Percentiles rank a stretch among this genome's conserved stretches.
Evolutionary conservation across 164 flowering plant genomes (phyloP).

Genomic region (Malania oleifera): DNA sequence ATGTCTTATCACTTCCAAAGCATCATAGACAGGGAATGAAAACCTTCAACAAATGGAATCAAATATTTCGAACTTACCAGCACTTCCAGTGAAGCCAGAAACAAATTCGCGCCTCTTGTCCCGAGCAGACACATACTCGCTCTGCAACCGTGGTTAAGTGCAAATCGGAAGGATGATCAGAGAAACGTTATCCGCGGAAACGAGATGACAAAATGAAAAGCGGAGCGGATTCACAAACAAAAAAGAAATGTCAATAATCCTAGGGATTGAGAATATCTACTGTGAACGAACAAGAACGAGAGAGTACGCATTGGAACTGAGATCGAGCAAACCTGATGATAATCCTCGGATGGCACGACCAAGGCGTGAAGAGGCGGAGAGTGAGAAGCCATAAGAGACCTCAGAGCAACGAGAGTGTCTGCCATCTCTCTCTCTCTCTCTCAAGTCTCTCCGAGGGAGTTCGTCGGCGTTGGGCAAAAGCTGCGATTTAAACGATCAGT

Average conservation of each 20-base stretch:
- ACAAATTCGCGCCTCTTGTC: conserved; percentile 88
- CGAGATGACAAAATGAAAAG: neutral
- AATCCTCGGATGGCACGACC: conserved; percentile 90
- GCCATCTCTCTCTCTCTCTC: conserved; percentile 27
- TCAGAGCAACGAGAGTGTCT: conserved; percentile 56
- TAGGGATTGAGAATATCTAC: too few relatives aligned
- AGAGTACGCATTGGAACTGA: neutral
- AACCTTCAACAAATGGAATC: too few relatives aligned
- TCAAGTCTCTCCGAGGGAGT: neutral
- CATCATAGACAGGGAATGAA: too few relatives aligned
- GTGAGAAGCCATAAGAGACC: conserved; percentile 86
- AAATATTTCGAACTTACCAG: conserved; percentile 47
- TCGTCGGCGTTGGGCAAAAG: too few relatives aligned
- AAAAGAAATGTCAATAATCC: too few relatives aligned
- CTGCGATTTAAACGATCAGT: too few relatives aligned
- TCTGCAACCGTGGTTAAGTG: conserved; percentile 41
- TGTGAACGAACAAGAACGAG: neutral
- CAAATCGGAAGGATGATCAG: neutral
- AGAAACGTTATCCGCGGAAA: neutral
- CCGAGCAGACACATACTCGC: conserved; percentile 86
- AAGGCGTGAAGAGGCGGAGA: conserved; percentile 80
- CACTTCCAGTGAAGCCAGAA: conserved; percentile 96
- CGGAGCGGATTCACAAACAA: too few relatives aligned
- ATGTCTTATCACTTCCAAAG: too few relatives aligned
- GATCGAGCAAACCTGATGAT: conserved; percentile 62